Percentiles rank a stretch among this genome's conserved stretches.
These are phyloP conservation scores for Pleomassaria siparia DNA, from an alignment of 2,329 filamentous ascomycete species.

Conservation along the genomic window DNA sequence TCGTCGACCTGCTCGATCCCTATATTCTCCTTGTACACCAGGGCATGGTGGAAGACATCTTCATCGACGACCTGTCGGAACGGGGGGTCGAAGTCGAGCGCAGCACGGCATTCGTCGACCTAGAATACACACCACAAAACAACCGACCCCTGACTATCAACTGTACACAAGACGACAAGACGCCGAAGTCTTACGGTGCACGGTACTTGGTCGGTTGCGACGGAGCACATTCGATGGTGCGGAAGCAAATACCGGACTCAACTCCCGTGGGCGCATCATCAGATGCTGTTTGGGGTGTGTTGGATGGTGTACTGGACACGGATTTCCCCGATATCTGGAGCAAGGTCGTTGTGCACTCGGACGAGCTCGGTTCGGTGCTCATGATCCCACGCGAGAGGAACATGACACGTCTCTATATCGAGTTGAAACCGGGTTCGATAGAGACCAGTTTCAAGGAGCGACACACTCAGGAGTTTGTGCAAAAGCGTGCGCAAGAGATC, in stretches of 20 bases:
- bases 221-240: slow-evolving; percentile 70
- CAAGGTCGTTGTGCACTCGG: slow-evolving; percentile 69
- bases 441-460: slow-evolving; percentile 34
- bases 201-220: slow-evolving; percentile 72
- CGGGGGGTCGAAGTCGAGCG: slow-evolving; percentile 65
- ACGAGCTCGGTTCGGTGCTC: slow-evolving; percentile 68
- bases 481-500: slow-evolving; percentile 60
- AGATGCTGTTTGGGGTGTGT: slow-evolving; percentile 69
- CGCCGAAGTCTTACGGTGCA: slow-evolving; percentile 52
- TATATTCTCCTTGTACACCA: slow-evolving; percentile 65
- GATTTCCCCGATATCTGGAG: slow-evolving; percentile 76
- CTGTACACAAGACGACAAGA: slow-evolving; percentile 44
- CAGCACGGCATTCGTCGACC: slow-evolving; percentile 63
- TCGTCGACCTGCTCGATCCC: slow-evolving; percentile 55
- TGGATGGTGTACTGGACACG: slow-evolving; percentile 70
- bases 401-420: slow-evolving; percentile 65
- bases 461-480: slow-evolving; percentile 67
- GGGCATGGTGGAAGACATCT: slow-evolving; percentile 72
- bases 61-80: slow-evolving; percentile 68
- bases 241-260: slow-evolving; percentile 59
- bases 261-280: slow-evolving; percentile 51
- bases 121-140: slow-evolving; percentile 43
- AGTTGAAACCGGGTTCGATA: slow-evolving; percentile 42
- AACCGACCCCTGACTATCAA: slow-evolving; percentile 45
- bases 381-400: slow-evolving; percentile 73